Conservation (phyloP, 225 moss, liverwort and hornwort genomes). For the Marchantia polymorpha region DNA sequence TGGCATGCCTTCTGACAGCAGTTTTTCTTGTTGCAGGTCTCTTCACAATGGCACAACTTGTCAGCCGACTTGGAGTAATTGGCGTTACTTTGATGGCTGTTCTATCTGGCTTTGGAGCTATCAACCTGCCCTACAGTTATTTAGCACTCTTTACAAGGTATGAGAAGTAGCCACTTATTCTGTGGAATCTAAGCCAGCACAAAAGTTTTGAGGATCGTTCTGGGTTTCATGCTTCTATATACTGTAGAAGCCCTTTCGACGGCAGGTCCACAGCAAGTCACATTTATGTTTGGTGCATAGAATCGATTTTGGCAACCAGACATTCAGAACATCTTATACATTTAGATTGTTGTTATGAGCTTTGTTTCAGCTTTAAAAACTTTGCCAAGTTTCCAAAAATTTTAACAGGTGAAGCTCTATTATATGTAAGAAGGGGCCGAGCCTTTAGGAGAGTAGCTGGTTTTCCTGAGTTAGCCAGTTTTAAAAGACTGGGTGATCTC, state of each 20-base stretch:
- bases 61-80: conserved; percentile 67
- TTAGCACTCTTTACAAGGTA: conserved; percentile 63
- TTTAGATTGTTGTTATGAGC: no score
- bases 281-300: no score
- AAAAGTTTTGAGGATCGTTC: not conserved
- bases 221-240: not conserved
- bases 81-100: conserved; percentile 66
- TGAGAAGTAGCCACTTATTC: not conserved
- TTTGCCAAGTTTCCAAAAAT: no score
- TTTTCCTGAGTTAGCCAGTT: not conserved
- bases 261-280: not conserved
- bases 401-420: no score
- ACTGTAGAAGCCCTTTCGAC: no score
- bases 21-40: conserved; percentile 36
- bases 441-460: not conserved
- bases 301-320: no score
- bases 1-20: not conserved
- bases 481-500: not conserved
- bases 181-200: not conserved
- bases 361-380: no score
- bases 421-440: not conserved
- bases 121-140: conserved; percentile 64
- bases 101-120: conserved; percentile 63
- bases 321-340: no score
- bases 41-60: conserved; percentile 71